Percentiles rank a stretch among this genome's conserved stretches.
Evolutionary conservation across 164 flowering plant genomes (phyloP).

Genomic region (Houttuynia cordata): DNA sequence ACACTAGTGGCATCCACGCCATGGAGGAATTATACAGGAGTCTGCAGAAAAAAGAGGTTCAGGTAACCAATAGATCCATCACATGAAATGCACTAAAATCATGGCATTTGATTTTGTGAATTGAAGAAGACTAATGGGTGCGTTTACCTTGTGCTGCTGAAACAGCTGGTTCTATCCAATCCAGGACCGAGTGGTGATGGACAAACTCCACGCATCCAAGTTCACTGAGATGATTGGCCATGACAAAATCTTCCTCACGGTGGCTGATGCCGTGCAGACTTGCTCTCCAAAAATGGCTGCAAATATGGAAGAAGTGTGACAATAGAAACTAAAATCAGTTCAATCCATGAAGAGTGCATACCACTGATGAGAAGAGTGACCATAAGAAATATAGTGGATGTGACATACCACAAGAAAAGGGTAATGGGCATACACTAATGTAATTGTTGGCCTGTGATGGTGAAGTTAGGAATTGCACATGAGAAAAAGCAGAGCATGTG

Average conservation of each 20-base stretch:
- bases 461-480: no score
- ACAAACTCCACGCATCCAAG: slow-evolving; percentile 69
- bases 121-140: neutral
- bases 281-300: slow-evolving; percentile 32
- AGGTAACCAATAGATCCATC: slow-evolving; percentile 21
- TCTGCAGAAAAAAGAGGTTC: slow-evolving; percentile 54
- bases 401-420: neutral
- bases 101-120: neutral
- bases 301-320: neutral
- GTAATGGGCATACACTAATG: no score
- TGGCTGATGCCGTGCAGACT: slow-evolving; percentile 63
- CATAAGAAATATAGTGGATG: no score
- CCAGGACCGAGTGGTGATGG: slow-evolving; percentile 75
- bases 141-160: neutral
- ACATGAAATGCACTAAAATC: neutral
- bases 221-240: slow-evolving; percentile 43
- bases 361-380: neutral
- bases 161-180: slow-evolving; percentile 73
- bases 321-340: neutral
- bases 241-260: slow-evolving; percentile 71
- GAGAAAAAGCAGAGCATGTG: no score
- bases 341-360: neutral
- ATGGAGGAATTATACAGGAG: slow-evolving; percentile 52
- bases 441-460: neutral
- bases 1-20: slow-evolving; percentile 85